Evolutionary conservation across 768 basidiomycete genomes (phyloP).

Genomic region (Trametes cingulata): DNA sequence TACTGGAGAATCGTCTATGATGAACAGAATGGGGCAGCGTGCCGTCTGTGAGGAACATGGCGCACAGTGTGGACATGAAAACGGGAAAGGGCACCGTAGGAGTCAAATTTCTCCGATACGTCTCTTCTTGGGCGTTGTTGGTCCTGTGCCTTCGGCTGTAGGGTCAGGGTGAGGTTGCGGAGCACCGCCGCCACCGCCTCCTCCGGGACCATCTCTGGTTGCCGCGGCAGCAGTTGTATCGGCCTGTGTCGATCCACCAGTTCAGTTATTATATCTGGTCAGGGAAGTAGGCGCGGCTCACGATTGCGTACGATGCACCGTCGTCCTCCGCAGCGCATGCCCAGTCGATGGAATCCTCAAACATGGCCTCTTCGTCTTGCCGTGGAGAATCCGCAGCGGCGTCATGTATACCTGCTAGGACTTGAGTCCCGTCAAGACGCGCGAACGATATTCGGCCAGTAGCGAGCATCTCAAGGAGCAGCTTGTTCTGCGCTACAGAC

Average conservation of each 20-base stretch:
- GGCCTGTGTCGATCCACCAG: background rate
- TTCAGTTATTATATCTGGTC: background rate
- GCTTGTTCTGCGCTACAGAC: constrained; percentile 54
- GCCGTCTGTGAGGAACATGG: too few species aligned
- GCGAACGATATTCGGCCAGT: constrained; percentile 49
- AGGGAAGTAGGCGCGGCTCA: background rate
- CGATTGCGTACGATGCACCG: background rate
- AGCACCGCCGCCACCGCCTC: background rate
- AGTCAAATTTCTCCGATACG: background rate
- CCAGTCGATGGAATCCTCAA: constrained; percentile 23
- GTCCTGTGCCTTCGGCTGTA: background rate
- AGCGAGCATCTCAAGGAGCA: constrained; percentile 49
- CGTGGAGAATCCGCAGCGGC: background rate
- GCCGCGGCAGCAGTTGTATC: background rate
- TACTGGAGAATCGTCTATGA: too few species aligned
- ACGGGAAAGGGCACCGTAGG: too few species aligned
- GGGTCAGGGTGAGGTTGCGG: background rate
- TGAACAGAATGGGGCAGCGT: too few species aligned
- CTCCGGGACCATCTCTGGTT: background rate
- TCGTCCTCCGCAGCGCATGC: background rate
- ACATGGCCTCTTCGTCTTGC: constrained; percentile 11
- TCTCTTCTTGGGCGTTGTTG: constrained; percentile 1
- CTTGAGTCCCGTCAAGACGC: constrained; percentile 3
- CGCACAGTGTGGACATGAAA: too few species aligned
- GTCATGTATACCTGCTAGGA: background rate